Evolutionary conservation across 345 rosid genomes (phyloP).

Genomic region (Populus davidiana): DNA sequence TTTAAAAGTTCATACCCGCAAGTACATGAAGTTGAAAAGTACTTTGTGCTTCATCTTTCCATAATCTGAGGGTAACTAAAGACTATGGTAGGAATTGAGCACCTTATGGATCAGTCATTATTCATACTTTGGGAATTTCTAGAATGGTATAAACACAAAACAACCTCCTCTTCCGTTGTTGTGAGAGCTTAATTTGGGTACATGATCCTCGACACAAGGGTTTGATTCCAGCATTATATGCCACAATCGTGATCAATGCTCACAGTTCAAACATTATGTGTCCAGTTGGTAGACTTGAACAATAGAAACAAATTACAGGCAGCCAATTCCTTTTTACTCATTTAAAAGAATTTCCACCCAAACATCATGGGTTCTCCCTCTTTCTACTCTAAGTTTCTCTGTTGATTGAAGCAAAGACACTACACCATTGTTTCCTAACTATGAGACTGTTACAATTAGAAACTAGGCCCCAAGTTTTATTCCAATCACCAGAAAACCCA

Average conservation of each 20-base stretch:
- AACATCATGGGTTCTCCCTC: too few species aligned
- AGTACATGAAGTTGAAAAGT: background rate
- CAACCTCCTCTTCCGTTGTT: background rate
- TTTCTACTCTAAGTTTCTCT: background rate
- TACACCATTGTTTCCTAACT: background rate
- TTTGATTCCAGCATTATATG: background rate
- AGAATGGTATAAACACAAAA: background rate
- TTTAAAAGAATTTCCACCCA: background rate
- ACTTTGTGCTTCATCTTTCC: background rate
- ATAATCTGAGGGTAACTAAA: background rate
- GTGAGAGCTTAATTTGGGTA: background rate
- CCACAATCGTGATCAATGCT: background rate
- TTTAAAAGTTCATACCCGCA: background rate
- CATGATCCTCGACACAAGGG: background rate
- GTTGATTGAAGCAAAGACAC: background rate
- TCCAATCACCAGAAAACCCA: background rate
- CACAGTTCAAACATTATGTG: background rate
- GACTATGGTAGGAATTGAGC: background rate
- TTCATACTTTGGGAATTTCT: background rate
- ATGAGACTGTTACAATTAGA: background rate
- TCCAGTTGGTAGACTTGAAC: background rate
- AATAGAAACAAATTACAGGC: background rate
- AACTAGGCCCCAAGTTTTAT: background rate
- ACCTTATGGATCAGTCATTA: background rate
- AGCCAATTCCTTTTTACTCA: background rate